These are phyloP conservation scores for Lichina pygmaea DNA, from an alignment of 495 filamentous ascomycete species.

Conservation along the genomic window DNA sequence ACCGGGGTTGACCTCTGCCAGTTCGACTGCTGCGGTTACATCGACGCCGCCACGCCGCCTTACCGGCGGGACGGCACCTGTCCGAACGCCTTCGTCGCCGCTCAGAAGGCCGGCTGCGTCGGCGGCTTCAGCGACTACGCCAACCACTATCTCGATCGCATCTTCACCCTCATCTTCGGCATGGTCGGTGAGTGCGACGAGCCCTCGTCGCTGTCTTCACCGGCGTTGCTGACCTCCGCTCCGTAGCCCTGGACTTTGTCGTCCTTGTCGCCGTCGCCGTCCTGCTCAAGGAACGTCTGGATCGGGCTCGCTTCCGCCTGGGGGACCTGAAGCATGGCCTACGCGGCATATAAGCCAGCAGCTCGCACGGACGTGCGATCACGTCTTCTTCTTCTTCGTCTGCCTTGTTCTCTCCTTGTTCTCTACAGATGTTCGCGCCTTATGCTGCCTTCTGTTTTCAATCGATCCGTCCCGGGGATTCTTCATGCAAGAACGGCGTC, in stretches of 20 bases:
- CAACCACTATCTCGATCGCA: constrained; percentile 37
- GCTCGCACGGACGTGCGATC: no score
- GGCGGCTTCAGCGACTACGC: constrained; percentile 31
- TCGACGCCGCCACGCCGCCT: constrained; percentile 33
- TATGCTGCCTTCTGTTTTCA: no score
- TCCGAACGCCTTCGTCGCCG: constrained; percentile 31
- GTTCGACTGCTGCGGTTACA: constrained; percentile 54
- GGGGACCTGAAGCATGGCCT: constrained; percentile 45
- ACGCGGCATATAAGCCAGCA: constrained; percentile 8
- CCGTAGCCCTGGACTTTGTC: constrained; percentile 25
- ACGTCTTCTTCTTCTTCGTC: no score
- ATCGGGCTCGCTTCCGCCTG: constrained; percentile 37
- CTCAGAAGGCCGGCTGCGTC: constrained; percentile 36
- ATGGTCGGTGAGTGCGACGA: constrained; percentile 25
- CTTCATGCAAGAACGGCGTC: no score
- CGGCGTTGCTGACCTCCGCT: background rate
- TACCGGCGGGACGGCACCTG: constrained; percentile 35
- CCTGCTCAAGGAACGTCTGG: constrained; percentile 43
- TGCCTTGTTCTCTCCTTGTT: no score
- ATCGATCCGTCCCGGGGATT: no score
- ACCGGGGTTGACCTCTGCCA: constrained; percentile 7
- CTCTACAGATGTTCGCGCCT: no score
- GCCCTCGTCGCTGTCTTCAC: background rate
- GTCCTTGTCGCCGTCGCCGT: constrained; percentile 38
- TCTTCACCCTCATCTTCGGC: constrained; percentile 53